phyloP scores from a whole-genome alignment of 495 filamentous ascomycete species.

The Penicillium flavigenum region DNA sequence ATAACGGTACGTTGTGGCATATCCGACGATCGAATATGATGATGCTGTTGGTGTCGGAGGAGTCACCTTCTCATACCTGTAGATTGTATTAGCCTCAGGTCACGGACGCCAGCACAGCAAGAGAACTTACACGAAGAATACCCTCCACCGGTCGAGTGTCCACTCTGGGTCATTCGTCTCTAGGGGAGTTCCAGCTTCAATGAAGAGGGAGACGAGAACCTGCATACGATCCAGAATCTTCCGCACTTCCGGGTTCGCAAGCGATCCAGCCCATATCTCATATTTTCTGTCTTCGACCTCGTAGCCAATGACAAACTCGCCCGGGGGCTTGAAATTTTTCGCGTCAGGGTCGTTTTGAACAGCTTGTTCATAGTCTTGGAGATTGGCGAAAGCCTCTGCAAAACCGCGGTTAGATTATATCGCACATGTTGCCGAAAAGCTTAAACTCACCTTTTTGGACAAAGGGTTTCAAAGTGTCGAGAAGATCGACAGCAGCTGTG shows the following conservation, averaged over 20 bases:
- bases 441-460: constrained; percentile 60
- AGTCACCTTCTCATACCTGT: constrained; percentile 65
- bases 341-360: constrained; percentile 52
- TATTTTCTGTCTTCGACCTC: constrained; percentile 49
- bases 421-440: background rate
- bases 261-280: constrained; percentile 61
- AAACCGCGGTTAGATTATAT: constrained; percentile 1
- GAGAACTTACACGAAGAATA: constrained; percentile 68
- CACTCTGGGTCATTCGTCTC: constrained; percentile 70
- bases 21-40: constrained; percentile 76
- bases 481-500: constrained; percentile 64
- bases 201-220: constrained; percentile 80
- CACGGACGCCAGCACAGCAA: background rate
- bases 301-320: constrained; percentile 54
- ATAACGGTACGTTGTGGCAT: constrained; percentile 86
- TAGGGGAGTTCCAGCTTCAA: constrained; percentile 80
- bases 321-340: constrained; percentile 61
- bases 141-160: constrained; percentile 77
- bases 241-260: constrained; percentile 57
- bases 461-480: constrained; percentile 62
- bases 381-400: constrained; percentile 61
- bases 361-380: constrained; percentile 57
- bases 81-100: constrained; percentile 7
- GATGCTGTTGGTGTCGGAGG: constrained; percentile 47
- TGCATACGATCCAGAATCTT: constrained; percentile 74